phyloP scores from a whole-genome alignment of 2,329 filamentous ascomycete genomes.

The Paraphaeosphaeria sporulosa region DNA sequence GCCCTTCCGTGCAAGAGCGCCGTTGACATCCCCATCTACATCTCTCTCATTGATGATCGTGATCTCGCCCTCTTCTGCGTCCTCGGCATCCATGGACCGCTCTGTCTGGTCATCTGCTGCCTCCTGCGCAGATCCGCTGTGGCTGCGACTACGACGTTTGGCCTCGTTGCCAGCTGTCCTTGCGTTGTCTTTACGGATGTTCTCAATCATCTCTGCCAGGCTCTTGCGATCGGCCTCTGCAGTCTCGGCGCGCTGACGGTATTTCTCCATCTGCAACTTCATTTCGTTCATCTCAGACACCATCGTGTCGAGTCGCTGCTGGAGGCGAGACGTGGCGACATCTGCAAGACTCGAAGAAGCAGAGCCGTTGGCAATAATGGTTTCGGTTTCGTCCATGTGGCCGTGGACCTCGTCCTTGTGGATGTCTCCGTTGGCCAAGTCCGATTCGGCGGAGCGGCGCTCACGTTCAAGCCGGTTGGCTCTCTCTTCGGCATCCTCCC shows the following conservation, averaged over 20 bases:
- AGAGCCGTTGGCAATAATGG: conserved; percentile 30
- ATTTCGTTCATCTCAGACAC: conserved; percentile 81
- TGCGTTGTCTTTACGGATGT: conserved; percentile 73
- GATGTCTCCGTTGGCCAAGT: conserved; percentile 29
- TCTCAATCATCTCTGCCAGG: conserved; percentile 86
- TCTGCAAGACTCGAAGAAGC: conserved; percentile 36
- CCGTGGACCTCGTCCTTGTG: conserved; percentile 20
- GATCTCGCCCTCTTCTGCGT: conserved; percentile 45
- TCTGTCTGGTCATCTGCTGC: conserved; percentile 22
- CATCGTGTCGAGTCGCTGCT: conserved; percentile 78
- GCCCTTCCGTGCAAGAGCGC: conserved; percentile 27
- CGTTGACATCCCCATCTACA: conserved; percentile 33
- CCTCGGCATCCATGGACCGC: conserved; percentile 27
- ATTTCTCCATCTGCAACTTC: conserved; percentile 79
- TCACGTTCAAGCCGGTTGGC: conserved; percentile 73
- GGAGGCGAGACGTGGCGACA: conserved; percentile 59
- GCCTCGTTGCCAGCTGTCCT: conserved; percentile 48
- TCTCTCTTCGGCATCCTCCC: conserved; percentile 83
- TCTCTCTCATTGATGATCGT: conserved; percentile 46
- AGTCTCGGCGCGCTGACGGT: conserved; percentile 77
- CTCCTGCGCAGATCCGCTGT: conserved; percentile 24
- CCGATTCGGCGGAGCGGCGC: conserved; percentile 38
- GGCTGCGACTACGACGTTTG: conserved; percentile 36
- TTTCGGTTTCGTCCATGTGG: conserved; percentile 23
- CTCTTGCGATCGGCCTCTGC: conserved; percentile 83